These are phyloP conservation scores for Fusarium transvaalense DNA, from an alignment of 2,329 filamentous ascomycete genomes.

Conservation along the genomic window DNA sequence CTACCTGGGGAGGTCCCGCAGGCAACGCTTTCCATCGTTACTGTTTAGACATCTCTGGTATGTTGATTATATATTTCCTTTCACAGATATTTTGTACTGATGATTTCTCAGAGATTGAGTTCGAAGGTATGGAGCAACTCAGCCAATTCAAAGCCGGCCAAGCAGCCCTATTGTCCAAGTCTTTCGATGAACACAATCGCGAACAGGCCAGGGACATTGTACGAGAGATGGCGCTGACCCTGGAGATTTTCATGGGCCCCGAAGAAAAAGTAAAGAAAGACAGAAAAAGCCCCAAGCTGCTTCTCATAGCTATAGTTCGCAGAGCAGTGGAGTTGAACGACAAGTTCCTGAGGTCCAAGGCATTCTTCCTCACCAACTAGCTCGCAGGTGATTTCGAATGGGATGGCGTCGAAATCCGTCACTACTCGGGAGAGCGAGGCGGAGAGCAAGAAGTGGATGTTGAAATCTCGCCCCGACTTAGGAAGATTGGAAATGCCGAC, in stretches of 20 bases:
- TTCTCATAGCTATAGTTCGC: conserved; percentile 3
- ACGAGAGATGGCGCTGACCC: neutral
- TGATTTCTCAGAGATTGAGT: conserved; percentile 2
- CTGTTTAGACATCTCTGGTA: conserved; percentile 28
- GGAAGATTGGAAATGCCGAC: conserved; percentile 32
- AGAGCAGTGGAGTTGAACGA: conserved; percentile 15
- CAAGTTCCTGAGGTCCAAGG: conserved; percentile 24
- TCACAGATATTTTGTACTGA: neutral
- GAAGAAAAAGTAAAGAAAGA: neutral
- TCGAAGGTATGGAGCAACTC: conserved; percentile 11
- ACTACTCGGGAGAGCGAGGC: neutral
- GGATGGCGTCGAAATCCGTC: conserved; percentile 5
- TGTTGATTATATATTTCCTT: neutral
- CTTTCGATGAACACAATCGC: neutral
- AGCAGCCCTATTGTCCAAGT: neutral
- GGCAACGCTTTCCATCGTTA: conserved; percentile 25
- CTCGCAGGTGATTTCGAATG: neutral
- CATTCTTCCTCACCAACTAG: conserved; percentile 19
- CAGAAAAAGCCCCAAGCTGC: neutral
- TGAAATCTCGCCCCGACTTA: conserved; percentile 28
- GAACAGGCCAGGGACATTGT: neutral
- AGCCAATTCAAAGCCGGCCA: conserved; percentile 24
- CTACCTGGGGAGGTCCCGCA: conserved; percentile 20
- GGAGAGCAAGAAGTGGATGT: conserved; percentile 9
- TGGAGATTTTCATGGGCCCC: conserved; percentile 29